Evolutionary conservation across 2,329 filamentous ascomycete species (phyloP).

Genomic region (Cucurbitaria berberidis): DNA sequence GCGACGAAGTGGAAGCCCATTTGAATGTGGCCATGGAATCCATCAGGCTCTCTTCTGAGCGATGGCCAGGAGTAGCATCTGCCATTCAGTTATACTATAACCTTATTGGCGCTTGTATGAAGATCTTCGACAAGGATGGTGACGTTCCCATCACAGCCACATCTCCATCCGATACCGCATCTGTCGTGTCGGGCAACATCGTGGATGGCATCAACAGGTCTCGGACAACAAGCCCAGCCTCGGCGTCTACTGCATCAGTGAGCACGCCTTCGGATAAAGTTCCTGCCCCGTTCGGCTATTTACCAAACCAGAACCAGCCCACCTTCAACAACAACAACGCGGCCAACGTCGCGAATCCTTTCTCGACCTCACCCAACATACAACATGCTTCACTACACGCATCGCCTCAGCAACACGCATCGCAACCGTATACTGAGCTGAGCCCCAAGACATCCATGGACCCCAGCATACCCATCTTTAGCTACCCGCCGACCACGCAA

Average conservation of each 20-base stretch:
- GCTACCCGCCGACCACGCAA: constrained; percentile 35
- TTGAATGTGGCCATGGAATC: constrained; percentile 77
- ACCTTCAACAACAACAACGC: constrained; percentile 32
- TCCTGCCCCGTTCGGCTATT: constrained; percentile 46
- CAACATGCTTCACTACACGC: constrained; percentile 31
- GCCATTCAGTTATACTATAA: constrained; percentile 87
- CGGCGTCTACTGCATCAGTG: constrained; percentile 47
- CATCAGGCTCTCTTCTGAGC: constrained; percentile 78
- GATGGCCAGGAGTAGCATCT: constrained; percentile 89
- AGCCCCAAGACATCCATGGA: constrained; percentile 42
- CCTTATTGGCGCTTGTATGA: constrained; percentile 82
- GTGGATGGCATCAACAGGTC: constrained; percentile 53
- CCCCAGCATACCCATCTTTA: constrained; percentile 36
- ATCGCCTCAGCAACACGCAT: constrained; percentile 33
- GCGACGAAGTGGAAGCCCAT: constrained; percentile 77
- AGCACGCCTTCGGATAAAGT: constrained; percentile 45
- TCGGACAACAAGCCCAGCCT: constrained; percentile 54
- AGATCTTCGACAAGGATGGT: constrained; percentile 75
- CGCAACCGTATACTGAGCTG: constrained; percentile 34
- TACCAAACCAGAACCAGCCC: constrained; percentile 41
- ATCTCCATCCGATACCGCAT: constrained; percentile 56
- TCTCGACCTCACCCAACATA: constrained; percentile 25
- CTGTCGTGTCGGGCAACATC: constrained; percentile 47
- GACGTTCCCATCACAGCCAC: constrained; percentile 57
- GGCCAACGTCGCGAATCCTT: constrained; percentile 20